Conservation (phyloP, 2,329 filamentous ascomycete genomes). For the Pseudogymnoascus sp. region DNA sequence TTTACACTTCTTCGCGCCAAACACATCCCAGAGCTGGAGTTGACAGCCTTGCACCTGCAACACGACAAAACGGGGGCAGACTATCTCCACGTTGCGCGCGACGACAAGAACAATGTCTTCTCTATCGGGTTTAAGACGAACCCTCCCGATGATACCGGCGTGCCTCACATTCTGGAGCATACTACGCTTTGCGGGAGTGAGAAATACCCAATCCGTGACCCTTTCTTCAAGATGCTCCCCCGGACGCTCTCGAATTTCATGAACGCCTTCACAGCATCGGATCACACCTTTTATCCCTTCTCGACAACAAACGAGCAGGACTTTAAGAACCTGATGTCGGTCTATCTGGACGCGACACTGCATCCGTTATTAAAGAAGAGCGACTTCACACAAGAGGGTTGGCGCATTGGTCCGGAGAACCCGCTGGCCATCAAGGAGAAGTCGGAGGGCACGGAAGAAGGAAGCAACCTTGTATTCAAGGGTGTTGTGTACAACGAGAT, state of each 20-base stretch:
- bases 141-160: conserved; percentile 87
- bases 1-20: conserved; percentile 86
- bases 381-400: conserved; percentile 94
- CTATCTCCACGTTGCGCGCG: conserved; percentile 87
- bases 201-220: conserved; percentile 95
- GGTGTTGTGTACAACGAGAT: conserved; percentile 99
- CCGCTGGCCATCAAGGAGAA: conserved; percentile 42
- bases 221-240: conserved; percentile 99
- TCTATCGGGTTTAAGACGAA: conserved; percentile 99
- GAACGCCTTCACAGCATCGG: conserved; percentile 95
- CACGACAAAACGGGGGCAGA: conserved; percentile 95
- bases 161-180: conserved; percentile 96
- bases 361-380: conserved; percentile 81
- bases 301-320: conserved; percentile 93
- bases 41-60: conserved; percentile 81
- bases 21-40: conserved; percentile 85
- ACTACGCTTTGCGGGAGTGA: conserved; percentile 92
- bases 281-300: conserved; percentile 96
- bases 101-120: conserved; percentile 99
- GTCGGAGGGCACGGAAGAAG: conserved; percentile 39
- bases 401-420: conserved; percentile 91
- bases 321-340: conserved; percentile 90
- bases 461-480: conserved; percentile 79
- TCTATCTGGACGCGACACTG: conserved; percentile 91
- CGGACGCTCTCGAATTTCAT: conserved; percentile 98